Evolutionary conservation across 495 filamentous ascomycete species (phyloP).

Genomic region (Tuber umbilicatum): DNA sequence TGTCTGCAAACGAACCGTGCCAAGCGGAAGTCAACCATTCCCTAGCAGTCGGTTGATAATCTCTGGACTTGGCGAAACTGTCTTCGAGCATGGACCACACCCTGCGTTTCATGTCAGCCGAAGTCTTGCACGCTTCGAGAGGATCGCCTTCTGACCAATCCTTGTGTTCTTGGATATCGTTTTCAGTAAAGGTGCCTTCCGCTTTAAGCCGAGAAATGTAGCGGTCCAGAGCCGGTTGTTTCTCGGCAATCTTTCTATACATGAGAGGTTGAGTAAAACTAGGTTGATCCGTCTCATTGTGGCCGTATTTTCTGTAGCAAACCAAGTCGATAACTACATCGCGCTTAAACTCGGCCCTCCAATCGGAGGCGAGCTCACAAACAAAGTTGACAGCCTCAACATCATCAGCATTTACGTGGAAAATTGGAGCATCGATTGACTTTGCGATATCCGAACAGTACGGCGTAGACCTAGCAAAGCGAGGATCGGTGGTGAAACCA

Average conservation of each 20-base stretch:
- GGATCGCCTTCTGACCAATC: conserved; percentile 57
- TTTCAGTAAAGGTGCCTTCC: conserved; percentile 90
- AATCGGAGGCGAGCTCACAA: conserved; percentile 92
- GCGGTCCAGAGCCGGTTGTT: conserved; percentile 72
- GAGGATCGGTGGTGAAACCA: conserved; percentile 98
- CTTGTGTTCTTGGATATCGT: conserved; percentile 97
- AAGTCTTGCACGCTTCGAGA: neutral
- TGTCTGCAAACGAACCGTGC: conserved; percentile 56
- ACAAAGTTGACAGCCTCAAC: conserved; percentile 98
- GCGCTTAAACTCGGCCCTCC: conserved; percentile 94
- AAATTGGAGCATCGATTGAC: conserved; percentile 93
- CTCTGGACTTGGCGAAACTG: conserved; percentile 92
- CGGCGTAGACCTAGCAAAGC: conserved; percentile 90
- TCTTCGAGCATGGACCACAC: conserved; percentile 98
- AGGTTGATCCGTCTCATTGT: conserved; percentile 99
- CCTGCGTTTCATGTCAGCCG: conserved; percentile 18
- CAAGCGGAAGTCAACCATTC: conserved; percentile 98
- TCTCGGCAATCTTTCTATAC: conserved; percentile 90
- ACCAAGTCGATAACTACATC: conserved; percentile 97
- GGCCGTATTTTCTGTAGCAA: conserved; percentile 97
- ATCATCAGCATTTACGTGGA: conserved; percentile 98
- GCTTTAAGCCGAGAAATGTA: conserved; percentile 83
- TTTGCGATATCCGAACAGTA: conserved; percentile 99
- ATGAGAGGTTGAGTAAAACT: conserved; percentile 99
- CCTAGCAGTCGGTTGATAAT: conserved; percentile 92